Evolutionary conservation across 2,329 filamentous ascomycete genomes (phyloP), one percentile per base, ranked within the genome.

Genomic region (Mycosphaerella sp.): DNA sequence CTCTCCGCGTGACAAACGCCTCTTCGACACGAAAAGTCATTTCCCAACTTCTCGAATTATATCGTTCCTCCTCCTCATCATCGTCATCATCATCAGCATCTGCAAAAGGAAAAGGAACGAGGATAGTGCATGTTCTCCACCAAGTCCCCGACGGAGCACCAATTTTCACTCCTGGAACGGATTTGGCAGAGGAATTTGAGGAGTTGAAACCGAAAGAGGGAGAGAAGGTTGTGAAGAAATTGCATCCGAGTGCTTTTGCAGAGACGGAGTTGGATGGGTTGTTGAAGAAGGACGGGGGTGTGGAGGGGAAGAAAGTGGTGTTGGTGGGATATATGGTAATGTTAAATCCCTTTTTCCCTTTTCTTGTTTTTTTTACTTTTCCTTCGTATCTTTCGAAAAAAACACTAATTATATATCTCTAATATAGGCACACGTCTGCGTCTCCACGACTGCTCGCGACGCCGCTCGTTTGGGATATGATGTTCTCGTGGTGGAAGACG

Each of bases 71-170:
- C n/a, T n/a, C n/a, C n/a, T n/a, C 14, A 17, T 17, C 14, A 17
- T 17, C 14, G n/a, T 64, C 72, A 1, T n/a, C 14, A 17, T 17
- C 14, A 17, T 17, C 14, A n/a, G 64, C 72, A 1, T 76, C 72
- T 0, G 69, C 71, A 2, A 75, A 75, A 23, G 78, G 79, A 58
- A 70, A 86, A 47, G 78, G 86, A n/a, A 17, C 14, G 0, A 84
- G 87, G 63, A 73, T 87, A 6, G 70, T 81, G 8, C 84, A 87
- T 67, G 84, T 36, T 87, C 7, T 81, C 8, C 84, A 87, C 67
- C 67, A 76, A 47, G 76, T 77, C 0, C 81, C 83, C 1, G 74
- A 77, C 0, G 82, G 80, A 2, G 80, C 84, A 0, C 84, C 84
- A 0, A 74, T 87, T 3, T 87, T 87, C 69, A 87, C 83, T 0